phyloP scores from a whole-genome alignment of 495 filamentous ascomycete species.

The Tuber magnatum region DNA sequence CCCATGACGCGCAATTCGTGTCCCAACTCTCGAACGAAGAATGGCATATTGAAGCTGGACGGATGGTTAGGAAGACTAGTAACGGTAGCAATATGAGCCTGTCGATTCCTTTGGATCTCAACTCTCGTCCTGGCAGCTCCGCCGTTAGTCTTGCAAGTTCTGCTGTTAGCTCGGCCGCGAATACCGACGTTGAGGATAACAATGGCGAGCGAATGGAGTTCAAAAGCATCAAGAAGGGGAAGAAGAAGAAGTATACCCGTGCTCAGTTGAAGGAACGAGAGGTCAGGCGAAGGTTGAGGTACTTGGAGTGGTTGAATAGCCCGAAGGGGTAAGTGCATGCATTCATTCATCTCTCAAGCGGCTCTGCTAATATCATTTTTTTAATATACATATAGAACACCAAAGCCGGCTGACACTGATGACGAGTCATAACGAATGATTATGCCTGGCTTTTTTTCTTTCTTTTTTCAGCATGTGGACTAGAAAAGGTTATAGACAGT shows the following conservation, averaged over 20 bases:
- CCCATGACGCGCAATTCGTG: slow-evolving; percentile 98
- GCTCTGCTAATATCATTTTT: slow-evolving; percentile 41
- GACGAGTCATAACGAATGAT: slow-evolving; percentile 49
- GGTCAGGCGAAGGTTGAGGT: slow-evolving; percentile 74
- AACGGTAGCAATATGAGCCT: slow-evolving; percentile 46
- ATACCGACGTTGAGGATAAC: slow-evolving; percentile 74
- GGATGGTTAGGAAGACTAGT: slow-evolving; percentile 52
- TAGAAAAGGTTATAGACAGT: neutral
- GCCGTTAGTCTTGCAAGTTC: slow-evolving; percentile 55
- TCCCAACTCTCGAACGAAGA: slow-evolving; percentile 89
- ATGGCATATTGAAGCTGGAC: slow-evolving; percentile 84
- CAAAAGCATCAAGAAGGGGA: slow-evolving; percentile 61
- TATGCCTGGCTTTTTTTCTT: neutral
- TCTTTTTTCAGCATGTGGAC: neutral
- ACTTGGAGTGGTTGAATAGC: slow-evolving; percentile 87
- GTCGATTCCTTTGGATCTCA: slow-evolving; percentile 30
- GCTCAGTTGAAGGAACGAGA: slow-evolving; percentile 92
- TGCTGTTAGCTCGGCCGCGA: slow-evolving; percentile 62
- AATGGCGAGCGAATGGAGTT: slow-evolving; percentile 70
- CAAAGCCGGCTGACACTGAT: slow-evolving; percentile 68
- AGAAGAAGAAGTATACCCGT: slow-evolving; percentile 98
- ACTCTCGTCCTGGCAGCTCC: slow-evolving; percentile 44
- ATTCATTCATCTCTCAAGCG: slow-evolving; percentile 1
- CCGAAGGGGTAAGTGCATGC: slow-evolving; percentile 44
- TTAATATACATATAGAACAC: slow-evolving; percentile 56